Base-by-base conservation (phyloP, 345 rosid species). In the Aquilaria yunnanensis region DNA sequence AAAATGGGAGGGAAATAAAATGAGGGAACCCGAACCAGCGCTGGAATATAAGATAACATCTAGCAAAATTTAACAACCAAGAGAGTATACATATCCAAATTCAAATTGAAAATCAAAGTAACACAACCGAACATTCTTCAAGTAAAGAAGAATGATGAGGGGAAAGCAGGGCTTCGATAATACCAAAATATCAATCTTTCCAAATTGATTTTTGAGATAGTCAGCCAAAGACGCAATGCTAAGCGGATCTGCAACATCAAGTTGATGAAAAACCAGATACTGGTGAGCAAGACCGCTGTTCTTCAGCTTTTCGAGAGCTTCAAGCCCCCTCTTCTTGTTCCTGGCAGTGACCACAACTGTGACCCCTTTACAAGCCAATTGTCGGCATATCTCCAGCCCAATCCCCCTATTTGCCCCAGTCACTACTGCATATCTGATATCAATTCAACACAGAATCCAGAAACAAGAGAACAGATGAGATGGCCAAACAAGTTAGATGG, bases 111-210 rank as follows among this genome's bases (percentile, higher is more conserved):
- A 37, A 37, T 37, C 43, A 5, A 37, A 37, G 7, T 9, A 37
- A 5, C 43, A 37, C 45, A 80, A 78, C 86, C 77, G 68, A 56
- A 37, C 46, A 68, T 54, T 1, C 51, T 29, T 23, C 29, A 5
- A 43, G 31, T 47, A 0, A 50, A 43, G 59, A 30, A 13, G 9
- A 34, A 45, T 9, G 12, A 58, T 8, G 9, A 41, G 14, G 12
- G 34, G 46, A 13, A 45, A 51, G 48, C 16, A 11, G 57, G 8
- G 2, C 10, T 13, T 13, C 1, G 11, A 5, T 49, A 45, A 13
- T 67, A 75, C 88, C 70, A 80, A 71, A 47, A 85, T 77, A 73
- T 80, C 85, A 61, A 78, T 81, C 58, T 80, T 82, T 5, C 84
- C 80, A 48, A 74, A 76, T 10, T 61, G 71, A 49, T 51, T 34